phyloP scores from a whole-genome alignment of 1,284 basidiomycete species.

The Farysia itapuensis region DNA sequence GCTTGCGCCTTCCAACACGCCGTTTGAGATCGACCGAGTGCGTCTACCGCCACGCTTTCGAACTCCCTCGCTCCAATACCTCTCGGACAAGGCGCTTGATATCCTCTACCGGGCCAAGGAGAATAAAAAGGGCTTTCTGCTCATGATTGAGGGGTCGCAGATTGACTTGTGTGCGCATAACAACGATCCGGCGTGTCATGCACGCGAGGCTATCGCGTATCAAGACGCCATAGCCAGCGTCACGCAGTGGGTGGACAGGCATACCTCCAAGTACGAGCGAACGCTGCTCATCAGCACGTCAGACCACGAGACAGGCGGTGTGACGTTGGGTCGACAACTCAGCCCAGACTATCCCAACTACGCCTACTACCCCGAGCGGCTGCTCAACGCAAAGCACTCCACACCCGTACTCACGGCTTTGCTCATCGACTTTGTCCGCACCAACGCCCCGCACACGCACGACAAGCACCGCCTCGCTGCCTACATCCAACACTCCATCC shows the following conservation, averaged over 20 bases:
- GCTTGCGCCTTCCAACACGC: conserved; percentile 48
- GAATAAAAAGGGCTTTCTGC: conserved; percentile 46
- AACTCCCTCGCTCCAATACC: conserved; percentile 23
- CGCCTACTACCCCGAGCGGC: conserved; percentile 59
- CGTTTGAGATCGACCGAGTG: conserved; percentile 54
- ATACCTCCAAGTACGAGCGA: conserved; percentile 48
- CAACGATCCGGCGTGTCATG: conserved; percentile 51
- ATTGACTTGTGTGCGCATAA: conserved; percentile 56
- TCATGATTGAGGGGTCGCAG: conserved; percentile 57
- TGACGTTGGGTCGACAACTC: conserved; percentile 60
- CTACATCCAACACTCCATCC: conserved; percentile 29
- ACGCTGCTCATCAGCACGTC: conserved; percentile 59
- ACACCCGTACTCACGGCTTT: conserved; percentile 49
- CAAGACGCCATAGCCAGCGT: conserved; percentile 58
- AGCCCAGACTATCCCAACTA: conserved; percentile 54
- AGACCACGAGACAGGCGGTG: conserved; percentile 62
- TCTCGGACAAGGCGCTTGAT: conserved; percentile 31
- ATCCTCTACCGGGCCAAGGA: conserved; percentile 12
- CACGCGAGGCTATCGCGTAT: conserved; percentile 60
- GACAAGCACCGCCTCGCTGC: neutral
- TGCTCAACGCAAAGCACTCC: conserved; percentile 58
- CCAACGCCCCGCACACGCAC: no score
- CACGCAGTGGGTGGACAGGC: conserved; percentile 50
- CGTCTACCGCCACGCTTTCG: conserved; percentile 30
- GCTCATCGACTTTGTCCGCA: conserved; percentile 40